A percentile compares a stretch with the other conserved stretches of the same genome.
phyloP scores from a whole-genome alignment of 768 basidiomycete genomes.

The Psilocybe azurescens region DNA sequence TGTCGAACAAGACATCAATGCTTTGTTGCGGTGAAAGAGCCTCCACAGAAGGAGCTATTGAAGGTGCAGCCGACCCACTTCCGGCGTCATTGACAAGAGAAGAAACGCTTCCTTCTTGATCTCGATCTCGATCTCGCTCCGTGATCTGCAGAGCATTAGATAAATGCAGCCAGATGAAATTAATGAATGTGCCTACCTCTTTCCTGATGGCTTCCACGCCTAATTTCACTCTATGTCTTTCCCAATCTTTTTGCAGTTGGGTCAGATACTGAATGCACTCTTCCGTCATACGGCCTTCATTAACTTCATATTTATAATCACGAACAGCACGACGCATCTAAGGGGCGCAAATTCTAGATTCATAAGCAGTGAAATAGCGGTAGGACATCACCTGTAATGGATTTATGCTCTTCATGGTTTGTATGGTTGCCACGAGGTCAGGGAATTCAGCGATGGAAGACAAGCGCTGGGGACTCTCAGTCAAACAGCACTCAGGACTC shows the following conservation, averaged over 20 bases:
- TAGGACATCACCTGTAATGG: constrained; percentile 76
- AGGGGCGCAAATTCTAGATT: not conserved
- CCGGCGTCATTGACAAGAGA: constrained; percentile 50
- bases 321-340: constrained; percentile 93
- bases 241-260: constrained; percentile 98
- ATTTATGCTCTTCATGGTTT: constrained; percentile 85
- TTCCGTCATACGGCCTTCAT: constrained; percentile 90
- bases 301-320: constrained; percentile 94
- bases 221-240: constrained; percentile 84
- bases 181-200: constrained; percentile 55
- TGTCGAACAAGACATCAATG: constrained; percentile 86
- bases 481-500: not conserved
- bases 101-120: constrained; percentile 64
- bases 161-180: not conserved
- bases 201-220: constrained; percentile 86
- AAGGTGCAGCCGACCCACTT: constrained; percentile 35
- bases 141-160: constrained; percentile 51
- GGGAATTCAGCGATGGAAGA: constrained; percentile 91
- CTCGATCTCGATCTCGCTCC: constrained; percentile 72
- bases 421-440: constrained; percentile 87
- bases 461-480: constrained; percentile 57
- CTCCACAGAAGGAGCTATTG: constrained; percentile 39
- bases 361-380: not conserved
- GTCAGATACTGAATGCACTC: constrained; percentile 95
- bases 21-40: constrained; percentile 50